Conservation (phyloP, 108 stramenopile genomes). For the Phaeodactylum tricornutum region DNA sequence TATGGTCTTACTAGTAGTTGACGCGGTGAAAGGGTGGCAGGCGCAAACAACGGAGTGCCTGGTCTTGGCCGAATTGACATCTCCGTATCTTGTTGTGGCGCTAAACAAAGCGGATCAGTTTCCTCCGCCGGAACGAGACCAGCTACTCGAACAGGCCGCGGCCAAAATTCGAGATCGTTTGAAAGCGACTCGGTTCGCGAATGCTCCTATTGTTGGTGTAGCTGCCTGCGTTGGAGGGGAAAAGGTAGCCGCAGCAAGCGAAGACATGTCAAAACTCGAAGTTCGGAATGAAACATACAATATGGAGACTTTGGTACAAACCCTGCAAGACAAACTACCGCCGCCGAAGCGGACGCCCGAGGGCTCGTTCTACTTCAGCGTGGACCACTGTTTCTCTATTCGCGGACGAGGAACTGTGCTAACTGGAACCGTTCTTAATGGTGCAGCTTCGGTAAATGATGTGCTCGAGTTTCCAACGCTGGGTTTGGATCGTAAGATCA, state of each 20-base stretch:
- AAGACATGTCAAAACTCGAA: background rate
- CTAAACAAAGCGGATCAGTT: slow-evolving; percentile 92
- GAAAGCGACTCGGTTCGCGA: slow-evolving; percentile 53
- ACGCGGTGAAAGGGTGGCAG: slow-evolving; percentile 96
- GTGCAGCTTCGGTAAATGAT: slow-evolving; percentile 78
- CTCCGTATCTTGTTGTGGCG: slow-evolving; percentile 77
- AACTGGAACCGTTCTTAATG: slow-evolving; percentile 90
- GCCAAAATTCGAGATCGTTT: slow-evolving; percentile 47
- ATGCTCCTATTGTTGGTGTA: slow-evolving; percentile 68
- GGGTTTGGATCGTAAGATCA: slow-evolving; percentile 81
- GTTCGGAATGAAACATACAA: slow-evolving; percentile 37
- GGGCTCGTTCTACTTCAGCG: slow-evolving; percentile 66
- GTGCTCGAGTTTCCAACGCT: slow-evolving; percentile 88
- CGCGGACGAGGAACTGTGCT: slow-evolving; percentile 96
- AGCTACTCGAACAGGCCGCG: slow-evolving; percentile 46
- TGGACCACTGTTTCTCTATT: slow-evolving; percentile 95
- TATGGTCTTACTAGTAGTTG: slow-evolving; percentile 92
- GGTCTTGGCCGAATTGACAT: slow-evolving; percentile 94
- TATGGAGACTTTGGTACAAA: slow-evolving; percentile 52
- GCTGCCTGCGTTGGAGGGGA: slow-evolving; percentile 91
- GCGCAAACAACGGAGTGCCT: slow-evolving; percentile 99
- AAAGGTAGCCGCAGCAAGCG: slow-evolving; percentile 64
- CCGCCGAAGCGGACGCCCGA: slow-evolving; percentile 37
- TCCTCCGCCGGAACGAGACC: slow-evolving; percentile 54
- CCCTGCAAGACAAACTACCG: slow-evolving; percentile 45